Evolutionary conservation across 805 yeast species (phyloP).

Genomic region (Candida jianshihensis): DNA sequence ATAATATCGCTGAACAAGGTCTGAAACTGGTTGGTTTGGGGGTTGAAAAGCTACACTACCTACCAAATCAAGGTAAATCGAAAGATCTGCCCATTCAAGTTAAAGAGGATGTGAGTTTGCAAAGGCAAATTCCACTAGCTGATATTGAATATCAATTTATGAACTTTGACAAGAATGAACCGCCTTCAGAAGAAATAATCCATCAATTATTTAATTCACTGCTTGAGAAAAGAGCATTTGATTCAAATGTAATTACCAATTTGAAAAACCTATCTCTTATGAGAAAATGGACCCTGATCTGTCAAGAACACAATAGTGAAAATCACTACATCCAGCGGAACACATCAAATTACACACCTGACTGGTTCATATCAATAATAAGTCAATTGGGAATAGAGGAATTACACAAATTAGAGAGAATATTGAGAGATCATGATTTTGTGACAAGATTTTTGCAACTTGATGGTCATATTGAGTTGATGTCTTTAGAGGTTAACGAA

Average conservation of each 20-base stretch:
- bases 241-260: constrained; percentile 15
- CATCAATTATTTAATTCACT: constrained; percentile 15
- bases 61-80: too few relatives aligned
- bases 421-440: constrained; percentile 19
- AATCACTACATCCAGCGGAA: neutral
- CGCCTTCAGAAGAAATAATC: constrained; percentile 20
- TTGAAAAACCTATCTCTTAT: constrained; percentile 9
- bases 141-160: constrained; percentile 19
- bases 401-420: constrained; percentile 19
- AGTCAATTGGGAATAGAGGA: constrained; percentile 12
- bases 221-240: constrained; percentile 15
- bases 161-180: constrained; percentile 22
- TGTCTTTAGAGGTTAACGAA: constrained; percentile 38
- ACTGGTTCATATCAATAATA: constrained; percentile 16
- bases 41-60: too few relatives aligned
- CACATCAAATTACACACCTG: constrained; percentile 6
- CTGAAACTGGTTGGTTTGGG: constrained; percentile 20
- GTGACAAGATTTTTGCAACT: constrained; percentile 34
- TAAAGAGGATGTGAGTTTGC: too few relatives aligned
- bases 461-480: constrained; percentile 45
- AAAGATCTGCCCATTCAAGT: too few relatives aligned
- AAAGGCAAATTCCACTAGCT: neutral
- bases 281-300: constrained; percentile 22
- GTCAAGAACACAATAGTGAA: constrained; percentile 17
- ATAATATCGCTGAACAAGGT: constrained; percentile 16